Base-by-base conservation (phyloP, 345 rosid genomes). In the Eucalyptus pumila region DNA sequence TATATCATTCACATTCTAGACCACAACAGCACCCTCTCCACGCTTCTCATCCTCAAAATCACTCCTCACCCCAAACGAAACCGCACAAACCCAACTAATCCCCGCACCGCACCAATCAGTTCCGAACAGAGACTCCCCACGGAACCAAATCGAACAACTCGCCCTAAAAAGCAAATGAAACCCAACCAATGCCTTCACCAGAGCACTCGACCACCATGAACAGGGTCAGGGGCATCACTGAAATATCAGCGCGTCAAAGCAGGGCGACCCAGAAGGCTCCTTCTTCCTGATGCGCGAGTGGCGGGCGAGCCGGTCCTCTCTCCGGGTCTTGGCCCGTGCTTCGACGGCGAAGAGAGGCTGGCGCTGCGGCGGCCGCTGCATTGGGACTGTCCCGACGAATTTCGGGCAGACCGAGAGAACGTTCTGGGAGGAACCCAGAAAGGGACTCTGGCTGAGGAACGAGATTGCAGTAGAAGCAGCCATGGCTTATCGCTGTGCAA, bases 211-310 rank as follows among this genome's bases (percentile, higher is more conserved):
- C 42, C 42, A 32, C 16, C 40, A 15, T 67, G 80, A 67, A 67
- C 80, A 14, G 80, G 80, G 12, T 15, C 80, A 32, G 40, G 23
- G 23, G 80, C 80, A 32, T 32, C 42, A 7, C 14, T 62, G 15
- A 4, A 50, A 67, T 50, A 27, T 24, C 11, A n/a, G 15, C 40
- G 24, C 50, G 37, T n/a, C 4, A 62, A 87, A 34, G 5, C 5
- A 23, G 26, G 49, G 47, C 27, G 54, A 13, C 6, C 9, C 5
- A 27, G 16, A 87, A 69, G 62, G 60, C 30, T 95, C 99, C 98
- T 97, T 97, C 96, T 97, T 97, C 87, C 99, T 93, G 93, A 97
- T 89, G 47, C 99, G 99, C 90, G 92, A 42, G 89, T 97, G 99
- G 88, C 99, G 98, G 72, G 99, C 98, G n/a, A 91, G 91, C 89